Evolutionary conservation across 2,329 filamentous ascomycete species (phyloP), one percentile per base, ranked within the genome.

Genomic region (Rutstroemia sp.): DNA sequence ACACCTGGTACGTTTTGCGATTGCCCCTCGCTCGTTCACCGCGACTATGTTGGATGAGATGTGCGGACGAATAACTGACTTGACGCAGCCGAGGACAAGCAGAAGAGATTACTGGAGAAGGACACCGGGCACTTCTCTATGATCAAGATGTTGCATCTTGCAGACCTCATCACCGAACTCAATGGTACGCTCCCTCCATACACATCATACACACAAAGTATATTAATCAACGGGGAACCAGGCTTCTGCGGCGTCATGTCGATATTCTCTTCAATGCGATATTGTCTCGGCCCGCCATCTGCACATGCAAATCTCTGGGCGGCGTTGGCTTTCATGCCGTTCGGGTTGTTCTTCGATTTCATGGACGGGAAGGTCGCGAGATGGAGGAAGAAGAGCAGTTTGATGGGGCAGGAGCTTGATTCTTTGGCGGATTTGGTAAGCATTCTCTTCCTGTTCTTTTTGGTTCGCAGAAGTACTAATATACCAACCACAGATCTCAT

Each of bases 401-500:
- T 99, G 70, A 97, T 99, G 92, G 94, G 94, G 12, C 92, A 96
- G 73, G 94, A 99, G 74, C 77, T 99, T 56, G 94, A 99, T 72
- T 97, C 92, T 6, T 79, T 99, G 49, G 94, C 94, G 55, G 94
- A 99, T 71, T 72, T 99, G 78, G 91, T 96, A 86, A 27, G 41
- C 16, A 21, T 51, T 51, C 14, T 47, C 39, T 49, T 38, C 19
- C 52, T 14, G 2, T 39, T 41, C 30, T 25, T 21, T 47, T 25
- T 48, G 41, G 45, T 25, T 45, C 4, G 37, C 47, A 25, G 49
- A 38, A 25, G 21, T 25, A 19, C 39, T 39, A 49, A 21, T 41
- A 46, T n/a, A 14, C 30, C 30, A 14, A 21, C 19, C n/a, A 16
- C 18, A 96, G 92, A 89, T 99, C 68, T 96, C 94, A 16, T 99